Conservation (phyloP, 257 asterid genomes). For the Nicotiana knightiana region DNA sequence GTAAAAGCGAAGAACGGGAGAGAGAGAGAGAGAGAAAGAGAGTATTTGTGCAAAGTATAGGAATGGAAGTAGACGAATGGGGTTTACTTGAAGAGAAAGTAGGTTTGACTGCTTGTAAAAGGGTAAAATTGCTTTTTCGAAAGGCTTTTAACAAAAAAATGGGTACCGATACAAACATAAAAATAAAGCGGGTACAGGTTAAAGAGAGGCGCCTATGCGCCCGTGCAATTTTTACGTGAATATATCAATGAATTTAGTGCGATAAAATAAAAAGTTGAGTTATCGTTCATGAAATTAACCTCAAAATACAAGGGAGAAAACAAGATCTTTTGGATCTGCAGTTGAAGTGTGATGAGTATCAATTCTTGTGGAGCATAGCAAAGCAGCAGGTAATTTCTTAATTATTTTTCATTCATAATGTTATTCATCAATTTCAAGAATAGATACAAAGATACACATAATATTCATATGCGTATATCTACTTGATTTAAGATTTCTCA, state of each 20-base stretch:
- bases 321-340: not conserved
- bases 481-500: not conserved
- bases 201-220: no score
- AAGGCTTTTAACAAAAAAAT: no score
- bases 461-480: not conserved
- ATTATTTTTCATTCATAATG: not conserved
- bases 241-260: not conserved
- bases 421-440: not conserved
- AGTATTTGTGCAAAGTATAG: no score
- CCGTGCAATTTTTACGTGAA: no score
- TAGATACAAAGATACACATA: not conserved
- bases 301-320: not conserved
- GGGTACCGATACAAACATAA: no score
- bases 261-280: not conserved
- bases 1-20: no score
- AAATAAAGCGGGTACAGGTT: no score
- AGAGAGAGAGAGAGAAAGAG: no score
- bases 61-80: no score
- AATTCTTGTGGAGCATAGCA: not conserved
- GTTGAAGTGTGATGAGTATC: not conserved
- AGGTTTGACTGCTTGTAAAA: no score
- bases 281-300: not conserved
- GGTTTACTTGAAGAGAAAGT: no score
- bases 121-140: no score
- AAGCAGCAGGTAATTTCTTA: not conserved